These are phyloP conservation scores for Suillus clintonianus DNA, from an alignment of 768 basidiomycete genomes.

Conservation along the genomic window DNA sequence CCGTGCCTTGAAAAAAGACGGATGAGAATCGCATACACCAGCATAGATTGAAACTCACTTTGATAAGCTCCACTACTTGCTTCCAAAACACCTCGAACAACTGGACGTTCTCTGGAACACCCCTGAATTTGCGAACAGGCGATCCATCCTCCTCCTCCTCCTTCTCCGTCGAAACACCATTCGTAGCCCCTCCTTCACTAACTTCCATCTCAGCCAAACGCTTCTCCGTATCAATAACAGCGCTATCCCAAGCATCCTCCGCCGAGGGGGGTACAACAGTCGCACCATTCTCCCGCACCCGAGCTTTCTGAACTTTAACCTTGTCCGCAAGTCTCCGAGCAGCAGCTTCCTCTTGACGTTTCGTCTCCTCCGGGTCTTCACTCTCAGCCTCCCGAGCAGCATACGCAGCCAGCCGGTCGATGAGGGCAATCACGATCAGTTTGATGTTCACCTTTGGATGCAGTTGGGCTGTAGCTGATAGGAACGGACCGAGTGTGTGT, in stretches of 20 bases:
- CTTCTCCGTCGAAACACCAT: constrained; percentile 25
- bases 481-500: constrained; percentile 93
- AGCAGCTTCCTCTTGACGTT: constrained; percentile 90
- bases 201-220: constrained; percentile 1
- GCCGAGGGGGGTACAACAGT: constrained; percentile 19
- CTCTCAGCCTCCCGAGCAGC: constrained; percentile 97
- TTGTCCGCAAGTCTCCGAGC: constrained; percentile 85
- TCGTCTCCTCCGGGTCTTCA: constrained; percentile 94
- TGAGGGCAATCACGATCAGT: constrained; percentile 94
- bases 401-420: constrained; percentile 93
- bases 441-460: constrained; percentile 99
- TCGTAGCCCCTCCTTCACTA: constrained; percentile 8
- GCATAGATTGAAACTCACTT: constrained; percentile 50
- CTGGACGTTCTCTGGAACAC: constrained; percentile 92
- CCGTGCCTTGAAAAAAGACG: constrained; percentile 63
- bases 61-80: constrained; percentile 96
- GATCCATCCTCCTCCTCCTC: constrained; percentile 55
- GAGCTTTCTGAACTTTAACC: constrained; percentile 73
- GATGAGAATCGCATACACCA: constrained; percentile 6
- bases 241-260: constrained; percentile 28
- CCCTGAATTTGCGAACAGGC: constrained; percentile 82
- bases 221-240: constrained; percentile 23
- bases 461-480: constrained; percentile 92
- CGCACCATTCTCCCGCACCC: constrained; percentile 52
- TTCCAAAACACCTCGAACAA: constrained; percentile 99